Percentiles rank a stretch among this genome's conserved stretches.
Conservation (phyloP, 2,329 filamentous ascomycete genomes). For the Curvularia verruculosa region DNA sequence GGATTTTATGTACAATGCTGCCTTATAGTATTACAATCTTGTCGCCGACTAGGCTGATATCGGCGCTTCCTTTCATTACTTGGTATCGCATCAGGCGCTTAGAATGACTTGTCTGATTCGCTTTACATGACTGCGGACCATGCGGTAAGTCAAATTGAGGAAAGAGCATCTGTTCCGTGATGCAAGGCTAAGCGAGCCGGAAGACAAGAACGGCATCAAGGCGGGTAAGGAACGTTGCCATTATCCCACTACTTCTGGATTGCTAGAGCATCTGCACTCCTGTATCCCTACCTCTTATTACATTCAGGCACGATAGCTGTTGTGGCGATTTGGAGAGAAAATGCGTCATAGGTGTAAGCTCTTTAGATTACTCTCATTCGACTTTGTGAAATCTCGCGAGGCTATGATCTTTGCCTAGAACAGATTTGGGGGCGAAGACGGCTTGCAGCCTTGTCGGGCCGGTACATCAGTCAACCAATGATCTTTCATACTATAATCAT, state of each 20-base stretch:
- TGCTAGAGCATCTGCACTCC: background rate
- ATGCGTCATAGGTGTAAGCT: no score
- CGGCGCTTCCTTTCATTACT: background rate
- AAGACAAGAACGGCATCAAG: background rate
- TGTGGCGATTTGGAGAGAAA: background rate
- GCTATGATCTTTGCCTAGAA: background rate
- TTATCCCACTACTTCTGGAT: background rate
- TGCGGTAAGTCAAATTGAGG: background rate
- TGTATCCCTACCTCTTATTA: background rate
- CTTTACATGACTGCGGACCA: background rate
- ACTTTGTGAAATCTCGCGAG: background rate
- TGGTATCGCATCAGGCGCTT: background rate
- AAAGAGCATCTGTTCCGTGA: background rate
- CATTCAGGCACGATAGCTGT: background rate
- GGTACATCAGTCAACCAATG: background rate
- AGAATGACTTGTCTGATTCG: background rate
- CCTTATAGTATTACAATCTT: background rate
- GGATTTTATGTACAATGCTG: background rate
- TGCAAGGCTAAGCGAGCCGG: constrained; percentile 2
- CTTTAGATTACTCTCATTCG: background rate
- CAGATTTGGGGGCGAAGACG: background rate
- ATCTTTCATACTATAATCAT: background rate
- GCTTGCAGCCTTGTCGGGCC: background rate
- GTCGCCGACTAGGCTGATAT: background rate
- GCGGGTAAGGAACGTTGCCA: background rate